phyloP scores from a whole-genome alignment of 306 rosid genomes.

The Acacia acuminata region DNA sequence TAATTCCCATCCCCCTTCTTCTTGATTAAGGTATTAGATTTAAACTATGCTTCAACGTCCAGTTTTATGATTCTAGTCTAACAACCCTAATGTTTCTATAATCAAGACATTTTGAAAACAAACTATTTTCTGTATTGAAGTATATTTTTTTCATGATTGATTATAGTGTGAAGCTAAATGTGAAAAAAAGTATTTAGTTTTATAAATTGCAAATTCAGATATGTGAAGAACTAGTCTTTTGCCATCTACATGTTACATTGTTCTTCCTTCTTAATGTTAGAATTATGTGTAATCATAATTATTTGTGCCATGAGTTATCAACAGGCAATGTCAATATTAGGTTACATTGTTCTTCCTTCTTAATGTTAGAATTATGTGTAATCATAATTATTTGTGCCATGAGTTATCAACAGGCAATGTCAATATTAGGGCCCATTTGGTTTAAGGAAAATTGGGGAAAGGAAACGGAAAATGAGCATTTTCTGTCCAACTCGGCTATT shows the following conservation, averaged over 20 bases:
- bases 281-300: conserved; percentile 1
- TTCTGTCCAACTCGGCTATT: too few species aligned
- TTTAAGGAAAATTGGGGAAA: too few species aligned
- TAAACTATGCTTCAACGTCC: too few species aligned
- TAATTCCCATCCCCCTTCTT: too few species aligned
- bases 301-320: background rate
- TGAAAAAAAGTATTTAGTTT: background rate
- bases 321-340: conserved; percentile 1
- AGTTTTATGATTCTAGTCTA: background rate
- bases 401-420: background rate
- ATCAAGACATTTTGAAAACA: background rate
- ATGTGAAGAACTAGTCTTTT: too few species aligned
- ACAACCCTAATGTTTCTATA: background rate
- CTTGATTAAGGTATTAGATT: too few species aligned
- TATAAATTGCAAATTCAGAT: background rate
- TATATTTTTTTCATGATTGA: background rate
- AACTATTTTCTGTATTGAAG: background rate
- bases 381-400: background rate
- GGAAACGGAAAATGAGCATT: too few species aligned
- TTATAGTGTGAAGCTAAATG: background rate
- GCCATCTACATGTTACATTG: background rate
- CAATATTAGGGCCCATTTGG: background rate
- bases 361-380: background rate
- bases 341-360: background rate
- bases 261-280: background rate